Conservation (phyloP, 2,329 filamentous ascomycete species). For the Ascosphaera acerosa region DNA sequence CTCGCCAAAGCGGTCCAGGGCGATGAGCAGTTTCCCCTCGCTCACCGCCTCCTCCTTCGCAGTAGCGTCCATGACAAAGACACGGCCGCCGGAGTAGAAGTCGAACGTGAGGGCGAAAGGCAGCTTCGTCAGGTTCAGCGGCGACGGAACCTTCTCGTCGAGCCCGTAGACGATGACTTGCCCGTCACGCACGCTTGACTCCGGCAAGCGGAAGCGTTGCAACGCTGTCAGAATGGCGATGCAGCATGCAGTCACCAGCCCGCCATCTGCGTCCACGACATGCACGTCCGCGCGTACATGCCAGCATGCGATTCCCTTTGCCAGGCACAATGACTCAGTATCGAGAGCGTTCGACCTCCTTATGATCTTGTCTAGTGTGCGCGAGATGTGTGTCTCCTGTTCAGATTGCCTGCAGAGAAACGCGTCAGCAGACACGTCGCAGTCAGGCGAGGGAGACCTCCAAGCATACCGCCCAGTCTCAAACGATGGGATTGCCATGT, state of each 20-base stretch:
- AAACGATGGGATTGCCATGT: slow-evolving; percentile 77
- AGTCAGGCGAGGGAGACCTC: slow-evolving; percentile 2
- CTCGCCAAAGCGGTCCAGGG: slow-evolving; percentile 71
- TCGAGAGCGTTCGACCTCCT: slow-evolving; percentile 80
- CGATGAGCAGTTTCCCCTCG: slow-evolving; percentile 48
- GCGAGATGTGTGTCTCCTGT: slow-evolving; percentile 61
- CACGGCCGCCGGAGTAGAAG: slow-evolving; percentile 35
- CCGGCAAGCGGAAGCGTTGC: slow-evolving; percentile 74
- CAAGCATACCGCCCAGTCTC: slow-evolving; percentile 48
- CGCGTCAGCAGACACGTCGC: slow-evolving; percentile 5
- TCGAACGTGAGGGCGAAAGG: slow-evolving; percentile 80
- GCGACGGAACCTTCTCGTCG: slow-evolving; percentile 70
- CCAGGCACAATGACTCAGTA: slow-evolving; percentile 82
- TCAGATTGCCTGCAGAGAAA: slow-evolving; percentile 46
- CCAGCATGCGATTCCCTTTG: slow-evolving; percentile 80
- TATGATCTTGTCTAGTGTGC: slow-evolving; percentile 79
- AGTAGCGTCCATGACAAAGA: slow-evolving; percentile 21
- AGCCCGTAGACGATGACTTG: slow-evolving; percentile 60
- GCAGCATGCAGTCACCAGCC: slow-evolving; percentile 64
- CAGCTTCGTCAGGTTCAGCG: slow-evolving; percentile 72
- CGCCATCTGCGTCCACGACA: slow-evolving; percentile 73
- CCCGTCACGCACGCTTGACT: slow-evolving; percentile 67
- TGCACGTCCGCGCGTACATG: slow-evolving; percentile 77
- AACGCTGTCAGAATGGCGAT: slow-evolving; percentile 70
- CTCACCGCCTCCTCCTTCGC: slow-evolving; percentile 27